Evolutionary conservation across 108 stramenopile species (phyloP), one percentile per base, ranked within the genome.

Genomic region (Nitzschia putrida): DNA sequence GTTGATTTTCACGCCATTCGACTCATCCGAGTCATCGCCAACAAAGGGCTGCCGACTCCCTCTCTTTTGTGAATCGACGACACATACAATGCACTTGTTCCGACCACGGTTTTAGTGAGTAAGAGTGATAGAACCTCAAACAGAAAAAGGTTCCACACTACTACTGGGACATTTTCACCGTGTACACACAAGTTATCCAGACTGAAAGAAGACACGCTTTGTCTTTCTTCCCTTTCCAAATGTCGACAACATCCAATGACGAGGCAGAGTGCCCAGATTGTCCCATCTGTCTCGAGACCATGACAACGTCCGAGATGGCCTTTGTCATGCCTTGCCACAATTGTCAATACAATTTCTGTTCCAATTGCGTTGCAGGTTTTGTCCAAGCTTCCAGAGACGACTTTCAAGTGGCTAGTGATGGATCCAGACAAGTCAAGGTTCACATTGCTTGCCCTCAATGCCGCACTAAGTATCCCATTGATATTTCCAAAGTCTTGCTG

Each of bases 271-370:
- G 20, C 39, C 24, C 23, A 20, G 66, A 72, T 37, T 93, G 92
- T 61, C 89, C 92, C 25, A 83, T 93, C 54, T 93, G 92, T 67
- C 70, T 88, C 56, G 81, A 89, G 44, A 57, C 24, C 24, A 74
- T 93, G 76, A 50, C 59, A 13, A 11, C 0, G 18, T 70, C 84
- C 18, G 92, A 93, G 58, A 5, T 53, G 11, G 37, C 44, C 20
- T 87, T 87, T 63, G 81, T 80, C 6, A 59, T 93, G 8, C 73
- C 64, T 16, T 93, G 92, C 51, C 54, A 68, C 0, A 51, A 50
- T 1, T 93, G 92, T 69, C 77, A 76, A 22, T 93, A 73, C 80
- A 93, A 90, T 68, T 90, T 87, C 54, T 93, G 92, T 77, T 66
- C 74, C 40, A 51, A 68, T 13, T 93, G 92, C 64, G 71, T 88